Conservation (phyloP, 306 rosid genomes). For the Spatholobus suberectus region DNA sequence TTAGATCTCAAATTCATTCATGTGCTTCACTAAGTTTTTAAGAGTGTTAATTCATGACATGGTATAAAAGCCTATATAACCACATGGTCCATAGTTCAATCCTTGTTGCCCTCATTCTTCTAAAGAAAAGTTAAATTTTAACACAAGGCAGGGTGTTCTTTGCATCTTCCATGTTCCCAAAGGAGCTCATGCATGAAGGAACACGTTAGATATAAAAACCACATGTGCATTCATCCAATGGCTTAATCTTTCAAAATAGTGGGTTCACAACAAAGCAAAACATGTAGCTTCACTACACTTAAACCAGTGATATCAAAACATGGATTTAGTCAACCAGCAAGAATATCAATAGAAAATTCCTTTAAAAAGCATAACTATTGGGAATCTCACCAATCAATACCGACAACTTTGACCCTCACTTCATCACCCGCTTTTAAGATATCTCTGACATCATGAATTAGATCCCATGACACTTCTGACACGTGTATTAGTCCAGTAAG, state of each 20-base stretch:
- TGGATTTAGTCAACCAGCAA: constrained; percentile 4
- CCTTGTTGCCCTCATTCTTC: neutral
- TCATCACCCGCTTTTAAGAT: constrained; percentile 70
- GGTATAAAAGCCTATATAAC: neutral
- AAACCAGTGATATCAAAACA: constrained; percentile 7
- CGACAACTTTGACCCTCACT: constrained; percentile 72
- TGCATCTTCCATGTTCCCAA: neutral
- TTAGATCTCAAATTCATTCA: neutral
- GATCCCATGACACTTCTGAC: constrained; percentile 97
- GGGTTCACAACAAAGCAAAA: neutral
- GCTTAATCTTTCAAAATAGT: neutral
- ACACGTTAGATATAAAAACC: neutral
- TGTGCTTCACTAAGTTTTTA: neutral
- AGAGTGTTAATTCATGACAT: neutral
- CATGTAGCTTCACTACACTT: neutral
- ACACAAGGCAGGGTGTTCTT: neutral
- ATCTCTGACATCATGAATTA: constrained; percentile 86
- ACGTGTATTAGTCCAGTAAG: constrained; percentile 89
- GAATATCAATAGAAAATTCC: constrained; percentile 1
- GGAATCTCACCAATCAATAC: constrained; percentile 67
- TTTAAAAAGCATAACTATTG: neutral
- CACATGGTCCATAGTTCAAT: neutral
- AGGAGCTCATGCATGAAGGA: neutral
- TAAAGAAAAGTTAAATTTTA: neutral
- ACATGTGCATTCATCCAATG: neutral